phyloP scores from a whole-genome alignment of 2,329 filamentous ascomycete species.

The Blumeria hordei region DNA sequence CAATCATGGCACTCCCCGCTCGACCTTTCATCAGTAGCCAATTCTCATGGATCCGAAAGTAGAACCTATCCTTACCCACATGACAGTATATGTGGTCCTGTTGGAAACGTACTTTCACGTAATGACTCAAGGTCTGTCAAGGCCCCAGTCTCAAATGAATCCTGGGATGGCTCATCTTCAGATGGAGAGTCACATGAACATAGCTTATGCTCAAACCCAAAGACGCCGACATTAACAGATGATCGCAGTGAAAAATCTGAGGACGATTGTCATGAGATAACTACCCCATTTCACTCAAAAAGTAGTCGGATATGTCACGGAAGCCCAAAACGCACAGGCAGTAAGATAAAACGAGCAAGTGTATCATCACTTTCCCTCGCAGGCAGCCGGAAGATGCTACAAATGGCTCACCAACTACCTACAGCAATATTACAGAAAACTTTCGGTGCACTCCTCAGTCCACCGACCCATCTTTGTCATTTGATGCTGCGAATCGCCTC shows the following conservation, averaged over 20 bases:
- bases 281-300: slow-evolving; percentile 11
- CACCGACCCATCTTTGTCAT: slow-evolving; percentile 54
- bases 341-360: slow-evolving; percentile 27
- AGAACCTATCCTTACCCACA: slow-evolving; percentile 18
- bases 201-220: slow-evolving; percentile 12
- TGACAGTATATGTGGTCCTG: slow-evolving; percentile 15
- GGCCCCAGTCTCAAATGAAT: slow-evolving; percentile 4
- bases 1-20: slow-evolving; percentile 26
- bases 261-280: slow-evolving; percentile 16
- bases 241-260: slow-evolving; percentile 19
- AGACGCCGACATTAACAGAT: slow-evolving; percentile 20
- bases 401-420: slow-evolving; percentile 27
- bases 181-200: neutral
- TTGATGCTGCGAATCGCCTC: slow-evolving; percentile 66
- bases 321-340: slow-evolving; percentile 28
- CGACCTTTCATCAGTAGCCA: slow-evolving; percentile 21
- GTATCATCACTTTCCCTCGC: slow-evolving; percentile 44
- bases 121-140: slow-evolving; percentile 16
- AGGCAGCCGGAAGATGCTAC: slow-evolving; percentile 29
- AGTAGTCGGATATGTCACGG: slow-evolving; percentile 14
- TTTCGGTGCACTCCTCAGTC: slow-evolving; percentile 49
- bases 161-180: neutral
- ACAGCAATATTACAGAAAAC: slow-evolving; percentile 53
- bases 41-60: slow-evolving; percentile 19
- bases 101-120: slow-evolving; percentile 3